Percentiles rank a stretch among this genome's conserved stretches.
Evolutionary conservation across 257 asterid species (phyloP).

Genomic region (Capsicum pubescens): DNA sequence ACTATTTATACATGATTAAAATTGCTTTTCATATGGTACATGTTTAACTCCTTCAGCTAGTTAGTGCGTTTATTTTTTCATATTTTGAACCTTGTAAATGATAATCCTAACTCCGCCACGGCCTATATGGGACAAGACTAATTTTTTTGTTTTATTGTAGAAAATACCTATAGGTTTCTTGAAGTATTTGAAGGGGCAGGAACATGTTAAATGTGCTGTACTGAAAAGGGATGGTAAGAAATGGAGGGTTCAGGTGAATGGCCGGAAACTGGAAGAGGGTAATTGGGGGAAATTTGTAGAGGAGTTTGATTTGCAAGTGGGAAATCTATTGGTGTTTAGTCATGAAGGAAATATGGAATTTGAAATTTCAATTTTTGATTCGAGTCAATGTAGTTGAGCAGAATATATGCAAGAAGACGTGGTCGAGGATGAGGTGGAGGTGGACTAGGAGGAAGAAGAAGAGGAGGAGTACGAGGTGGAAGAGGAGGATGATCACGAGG

Average conservation of each 20-base stretch:
- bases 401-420: no score
- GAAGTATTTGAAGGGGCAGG: constrained; percentile 12
- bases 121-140: no score
- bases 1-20: no score
- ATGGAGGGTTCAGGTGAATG: constrained; percentile 26
- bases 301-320: constrained; percentile 6
- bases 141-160: neutral
- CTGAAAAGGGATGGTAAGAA: constrained; percentile 23
- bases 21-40: no score
- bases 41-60: no score
- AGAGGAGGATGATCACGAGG: no score
- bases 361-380: constrained; percentile 7
- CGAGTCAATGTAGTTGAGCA: neutral
- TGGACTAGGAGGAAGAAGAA: no score
- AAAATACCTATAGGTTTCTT: constrained; percentile 21
- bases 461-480: no score
- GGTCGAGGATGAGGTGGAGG: no score
- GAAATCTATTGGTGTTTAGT: constrained; percentile 8
- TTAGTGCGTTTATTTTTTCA: no score
- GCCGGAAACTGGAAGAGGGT: neutral
- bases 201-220: neutral
- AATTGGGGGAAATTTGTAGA: constrained; percentile 11
- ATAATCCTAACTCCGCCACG: no score
- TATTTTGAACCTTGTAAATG: no score
- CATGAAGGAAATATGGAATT: constrained; percentile 32